phyloP scores from a whole-genome alignment of 768 basidiomycete genomes.

The Candolleomyces eurysporus region DNA sequence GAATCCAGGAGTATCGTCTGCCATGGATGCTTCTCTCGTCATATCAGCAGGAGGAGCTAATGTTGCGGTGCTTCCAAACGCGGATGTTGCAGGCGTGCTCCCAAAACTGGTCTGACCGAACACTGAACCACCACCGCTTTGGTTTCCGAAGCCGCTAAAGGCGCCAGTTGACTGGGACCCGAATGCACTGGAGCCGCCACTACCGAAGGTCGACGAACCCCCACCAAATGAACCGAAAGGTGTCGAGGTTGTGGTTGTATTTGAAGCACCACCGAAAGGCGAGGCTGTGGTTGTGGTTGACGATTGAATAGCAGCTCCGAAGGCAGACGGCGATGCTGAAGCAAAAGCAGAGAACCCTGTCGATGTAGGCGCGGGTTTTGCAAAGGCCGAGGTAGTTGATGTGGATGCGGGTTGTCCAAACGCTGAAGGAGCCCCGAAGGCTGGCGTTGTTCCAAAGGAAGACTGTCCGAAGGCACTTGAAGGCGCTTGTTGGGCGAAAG shows the following conservation, averaged over 20 bases:
- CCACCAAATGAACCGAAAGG: not conserved
- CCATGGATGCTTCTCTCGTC: slow-evolving; percentile 48
- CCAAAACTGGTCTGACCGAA: slow-evolving; percentile 31
- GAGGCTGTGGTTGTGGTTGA: not conserved
- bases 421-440: slow-evolving; percentile 1
- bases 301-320: not conserved
- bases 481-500: slow-evolving; percentile 8
- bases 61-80: slow-evolving; percentile 22
- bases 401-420: not conserved
- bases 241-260: not conserved
- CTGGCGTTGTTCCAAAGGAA: not conserved
- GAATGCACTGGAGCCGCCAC: not conserved
- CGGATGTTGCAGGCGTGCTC: slow-evolving; percentile 20
- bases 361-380: not conserved
- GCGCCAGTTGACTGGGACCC: not conserved
- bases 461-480: slow-evolving; percentile 12
- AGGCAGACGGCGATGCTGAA: slow-evolving; percentile 7
- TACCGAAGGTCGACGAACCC: not conserved
- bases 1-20: slow-evolving; percentile 38
- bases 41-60: slow-evolving; percentile 27
- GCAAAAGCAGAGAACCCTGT: not conserved
- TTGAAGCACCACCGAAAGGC: not conserved
- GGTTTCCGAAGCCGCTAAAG: slow-evolving; percentile 5
- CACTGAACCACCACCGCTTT: slow-evolving; percentile 11
- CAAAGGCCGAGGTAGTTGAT: not conserved